Conservation (phyloP, 2,329 filamentous ascomycete species). For the Emericellopsis cladophorae region DNA sequence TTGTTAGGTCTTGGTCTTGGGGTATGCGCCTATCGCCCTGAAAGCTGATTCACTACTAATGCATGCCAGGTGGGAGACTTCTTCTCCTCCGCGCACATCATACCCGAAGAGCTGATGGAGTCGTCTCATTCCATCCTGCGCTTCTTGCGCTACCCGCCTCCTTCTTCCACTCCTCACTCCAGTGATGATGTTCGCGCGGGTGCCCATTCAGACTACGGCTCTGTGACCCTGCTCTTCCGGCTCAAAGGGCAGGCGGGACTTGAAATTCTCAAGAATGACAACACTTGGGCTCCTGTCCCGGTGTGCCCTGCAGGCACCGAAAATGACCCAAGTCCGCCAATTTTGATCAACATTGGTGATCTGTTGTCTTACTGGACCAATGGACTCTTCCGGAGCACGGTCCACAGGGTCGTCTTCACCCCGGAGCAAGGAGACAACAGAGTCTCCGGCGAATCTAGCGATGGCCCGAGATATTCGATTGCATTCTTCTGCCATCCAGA, state of each 20-base stretch:
- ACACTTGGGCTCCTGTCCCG: conserved; percentile 49
- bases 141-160: conserved; percentile 60
- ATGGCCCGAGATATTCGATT: conserved; percentile 48
- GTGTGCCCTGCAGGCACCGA: conserved; percentile 51
- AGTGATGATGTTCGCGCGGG: conserved; percentile 66
- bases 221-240: conserved; percentile 69
- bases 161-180: conserved; percentile 26
- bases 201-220: conserved; percentile 81
- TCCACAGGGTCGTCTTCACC: conserved; percentile 76
- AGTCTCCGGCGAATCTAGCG: conserved; percentile 30
- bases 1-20: conserved; percentile 69
- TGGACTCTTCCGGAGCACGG: conserved; percentile 72
- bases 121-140: conserved; percentile 50
- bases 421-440: conserved; percentile 7
- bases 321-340: conserved; percentile 50
- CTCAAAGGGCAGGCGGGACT: conserved; percentile 74
- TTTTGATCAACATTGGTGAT: conserved; percentile 66
- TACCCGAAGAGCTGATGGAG: conserved; percentile 19
- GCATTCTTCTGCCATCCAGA: conserved; percentile 58
- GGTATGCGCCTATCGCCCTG: conserved; percentile 23
- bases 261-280: conserved; percentile 56
- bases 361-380: conserved; percentile 79
- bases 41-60: neutral
- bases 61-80: conserved; percentile 30
- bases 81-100: conserved; percentile 37